Conservation (phyloP, 768 basidiomycete species). For the Porpolomopsis calyptriformis region DNA sequence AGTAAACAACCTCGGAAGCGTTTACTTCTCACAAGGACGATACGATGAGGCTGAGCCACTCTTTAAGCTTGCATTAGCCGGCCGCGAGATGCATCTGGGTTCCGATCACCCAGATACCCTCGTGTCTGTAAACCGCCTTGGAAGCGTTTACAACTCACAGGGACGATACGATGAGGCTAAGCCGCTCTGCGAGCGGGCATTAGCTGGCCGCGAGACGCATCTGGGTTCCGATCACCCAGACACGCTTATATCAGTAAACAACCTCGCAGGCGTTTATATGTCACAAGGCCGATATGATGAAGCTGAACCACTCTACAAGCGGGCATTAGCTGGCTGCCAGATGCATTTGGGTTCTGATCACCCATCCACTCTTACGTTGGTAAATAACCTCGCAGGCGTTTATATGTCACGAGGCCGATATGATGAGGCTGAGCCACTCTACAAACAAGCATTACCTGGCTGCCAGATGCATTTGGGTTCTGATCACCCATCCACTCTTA, state of each 20-base stretch:
- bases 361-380: too few species aligned
- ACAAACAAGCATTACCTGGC: too few species aligned
- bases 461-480: too few species aligned
- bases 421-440: too few species aligned
- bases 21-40: background rate
- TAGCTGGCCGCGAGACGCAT: background rate
- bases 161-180: slow-evolving; percentile 2
- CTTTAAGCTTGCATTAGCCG: background rate
- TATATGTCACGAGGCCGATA: too few species aligned
- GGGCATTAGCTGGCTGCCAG: too few species aligned
- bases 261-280: background rate
- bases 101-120: background rate
- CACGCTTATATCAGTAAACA: background rate
- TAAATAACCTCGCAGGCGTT: too few species aligned
- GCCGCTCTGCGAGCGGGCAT: background rate
- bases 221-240: background rate
- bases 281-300: background rate
- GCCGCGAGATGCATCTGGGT: background rate
- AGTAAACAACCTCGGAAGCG: background rate
- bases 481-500: too few species aligned
- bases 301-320: too few species aligned
- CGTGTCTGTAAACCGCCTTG: background rate
- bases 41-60: background rate
- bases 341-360: too few species aligned
- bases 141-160: background rate